Evolutionary conservation across 176 grass and related monocot species (phyloP), one percentile per base, ranked within the genome.

Genomic region (Canna indica): DNA sequence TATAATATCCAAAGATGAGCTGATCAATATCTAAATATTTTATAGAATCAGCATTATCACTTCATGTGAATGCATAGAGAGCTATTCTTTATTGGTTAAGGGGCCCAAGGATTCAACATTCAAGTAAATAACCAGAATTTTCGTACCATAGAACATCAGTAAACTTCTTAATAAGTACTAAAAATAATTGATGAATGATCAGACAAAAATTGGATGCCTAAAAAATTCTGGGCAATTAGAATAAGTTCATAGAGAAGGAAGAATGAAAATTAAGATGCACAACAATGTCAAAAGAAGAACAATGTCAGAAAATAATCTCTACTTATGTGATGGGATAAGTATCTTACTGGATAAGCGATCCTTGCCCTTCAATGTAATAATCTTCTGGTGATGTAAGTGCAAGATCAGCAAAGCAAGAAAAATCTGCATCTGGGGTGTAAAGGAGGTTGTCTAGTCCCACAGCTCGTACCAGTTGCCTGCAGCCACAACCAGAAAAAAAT

Each of bases 261-360:
- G 50, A 66, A n/a, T 41, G 2, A 24, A 7, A 5, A 66, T 24
- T 38, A 36, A 66, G 16, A 39, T n/a, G 24, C 9, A 14, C 1
- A 22, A 24, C 1, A 66, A 41, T 7, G 35, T 39, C 20, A 65
- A 38, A 5, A 62, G 33, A 31, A 32, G 6, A n/a, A 58, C 53
- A 34, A 17, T 34, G 7, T 65, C 18, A 65, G 62, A 20, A 65
- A 4, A 22, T 65, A 66, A 10, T 41, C 7, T 38, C 16, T 38
- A 39, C 7, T 1, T n/a, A 66, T 66, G 35, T 38, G 3, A 66
- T 34, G n/a, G 27, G 58, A 74, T 47, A 1, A 50, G 18, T 79
- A 68, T 75, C 87, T 97, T 87, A 97, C 93, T 97, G 93, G 81
- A 97, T 88, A 47, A 97, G 77, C 78, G 93, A 97, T 68, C 93